Percentiles rank a stretch among this genome's conserved stretches.
Evolutionary conservation across 2,329 filamentous ascomycete genomes (phyloP).

Genomic region (Monosporascus sp.): DNA sequence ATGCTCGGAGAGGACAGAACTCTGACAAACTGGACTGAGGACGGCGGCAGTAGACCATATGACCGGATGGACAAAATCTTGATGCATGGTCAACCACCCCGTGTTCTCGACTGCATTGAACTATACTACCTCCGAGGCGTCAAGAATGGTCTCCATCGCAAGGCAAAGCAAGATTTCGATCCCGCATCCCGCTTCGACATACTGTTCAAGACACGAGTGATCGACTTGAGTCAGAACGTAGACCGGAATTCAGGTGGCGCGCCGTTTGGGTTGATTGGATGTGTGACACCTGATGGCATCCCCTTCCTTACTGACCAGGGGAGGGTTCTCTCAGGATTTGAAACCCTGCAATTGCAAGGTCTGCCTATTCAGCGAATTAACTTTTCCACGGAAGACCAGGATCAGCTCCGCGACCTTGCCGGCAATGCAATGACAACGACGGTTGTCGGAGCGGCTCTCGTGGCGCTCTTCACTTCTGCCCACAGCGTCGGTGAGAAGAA

Average conservation of each 20-base stretch:
- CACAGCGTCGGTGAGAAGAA: not conserved
- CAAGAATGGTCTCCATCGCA: conserved; percentile 21
- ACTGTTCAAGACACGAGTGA: conserved; percentile 36
- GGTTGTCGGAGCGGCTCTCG: conserved; percentile 59
- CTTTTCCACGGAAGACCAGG: conserved; percentile 57
- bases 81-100: conserved; percentile 44
- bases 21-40: conserved; percentile 54
- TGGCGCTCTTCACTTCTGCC: conserved; percentile 46
- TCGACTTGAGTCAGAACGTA: conserved; percentile 69
- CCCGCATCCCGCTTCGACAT: conserved; percentile 40
- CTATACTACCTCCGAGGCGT: conserved; percentile 50
- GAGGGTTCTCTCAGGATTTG: conserved; percentile 55
- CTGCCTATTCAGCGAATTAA: conserved; percentile 57
- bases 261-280: conserved; percentile 54
- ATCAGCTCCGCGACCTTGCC: conserved; percentile 62
- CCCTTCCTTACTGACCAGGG: conserved; percentile 56
- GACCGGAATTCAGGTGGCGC: conserved; percentile 48
- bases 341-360: conserved; percentile 63
- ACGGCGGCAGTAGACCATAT: conserved; percentile 34
- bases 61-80: conserved; percentile 22
- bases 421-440: conserved; percentile 78
- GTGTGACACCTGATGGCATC: conserved; percentile 61
- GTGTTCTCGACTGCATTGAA: conserved; percentile 63
- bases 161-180: not conserved
- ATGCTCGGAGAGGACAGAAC: conserved; percentile 49